Base-by-base conservation (phyloP, 441 rosid species). In the Raphanus hybrid region DNA sequence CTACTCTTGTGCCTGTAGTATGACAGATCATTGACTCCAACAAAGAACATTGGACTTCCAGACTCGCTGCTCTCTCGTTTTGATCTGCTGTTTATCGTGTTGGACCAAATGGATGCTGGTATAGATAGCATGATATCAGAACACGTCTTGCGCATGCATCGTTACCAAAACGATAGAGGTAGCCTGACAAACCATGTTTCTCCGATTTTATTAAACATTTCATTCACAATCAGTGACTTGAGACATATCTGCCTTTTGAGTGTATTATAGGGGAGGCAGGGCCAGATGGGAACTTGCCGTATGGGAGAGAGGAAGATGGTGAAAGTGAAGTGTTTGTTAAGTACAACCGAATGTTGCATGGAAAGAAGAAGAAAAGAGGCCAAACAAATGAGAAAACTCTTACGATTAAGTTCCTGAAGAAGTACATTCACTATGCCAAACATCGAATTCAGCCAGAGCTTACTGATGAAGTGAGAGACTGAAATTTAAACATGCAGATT, bases 81-180 rank as follows among this genome's bases (percentile, higher is more conserved):
- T 87, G 99, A 96, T 86, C 79, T 96, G 58, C 86, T 96, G 26
- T 96, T 96, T 82, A 96, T 96, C 63, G 99, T 96, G 64, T 69
- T 93, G 90, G 98, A 96, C 80, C 99, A 96, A 90, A 96, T 96
- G 99, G 99, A 96, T 83, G 86, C 98, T 65, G 93, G 93, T 78
- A 91, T 93, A 64, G 99, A 96, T 83, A 91, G 87, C 39, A 86
- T 74, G 63, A 92, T 96, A 70, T 96, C 99, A 1, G 96, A 92
- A 79, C 99, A 96, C 80, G 99, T 96, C 75, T 82, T 96, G 82
- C 93, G 98, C 15, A 96, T 96, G 93, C 99, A 96, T 74, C 92
- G 93, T 10, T 96, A 82, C 81, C 81, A 87, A 69, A 80, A 71
- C 50, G 98, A 92, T 83, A 93, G 94, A 85, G 97, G 98, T 92